Conservation (phyloP, 78 protist genomes). For the Pelomyxa schiedti region DNA sequence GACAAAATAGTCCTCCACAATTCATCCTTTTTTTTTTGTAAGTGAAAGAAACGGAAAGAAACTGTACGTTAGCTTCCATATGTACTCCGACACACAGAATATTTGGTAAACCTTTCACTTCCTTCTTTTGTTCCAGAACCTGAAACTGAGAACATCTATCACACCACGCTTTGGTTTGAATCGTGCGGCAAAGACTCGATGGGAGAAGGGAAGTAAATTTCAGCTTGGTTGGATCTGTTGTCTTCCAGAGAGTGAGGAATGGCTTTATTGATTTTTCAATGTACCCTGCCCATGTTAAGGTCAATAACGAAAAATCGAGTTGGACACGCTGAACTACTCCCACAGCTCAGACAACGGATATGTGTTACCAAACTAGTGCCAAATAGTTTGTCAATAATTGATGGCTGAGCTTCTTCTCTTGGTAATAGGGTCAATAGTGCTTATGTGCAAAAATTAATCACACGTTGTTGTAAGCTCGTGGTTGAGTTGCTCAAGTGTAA, state of each 20-base stretch:
- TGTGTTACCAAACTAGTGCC: not conserved
- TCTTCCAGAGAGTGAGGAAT: no score
- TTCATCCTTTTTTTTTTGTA: no score
- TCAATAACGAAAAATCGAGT: not conserved
- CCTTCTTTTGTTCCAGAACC: constrained; percentile 15
- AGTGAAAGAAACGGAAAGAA: no score
- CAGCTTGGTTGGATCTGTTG: no score
- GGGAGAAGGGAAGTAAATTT: not conserved
- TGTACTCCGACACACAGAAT: constrained; percentile 31
- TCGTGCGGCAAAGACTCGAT: not conserved
- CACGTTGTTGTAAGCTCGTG: constrained; percentile 18
- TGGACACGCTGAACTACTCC: not conserved
- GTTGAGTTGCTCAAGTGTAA: constrained; percentile 46
- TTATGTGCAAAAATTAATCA: not conserved
- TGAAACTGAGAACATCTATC: not conserved
- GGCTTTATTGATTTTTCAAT: no score
- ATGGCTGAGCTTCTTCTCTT: not conserved
- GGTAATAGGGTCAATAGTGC: not conserved
- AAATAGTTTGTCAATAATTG: not conserved
- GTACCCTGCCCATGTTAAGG: not conserved
- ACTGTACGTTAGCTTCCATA: constrained; percentile 27
- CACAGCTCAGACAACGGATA: not conserved
- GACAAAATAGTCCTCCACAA: no score
- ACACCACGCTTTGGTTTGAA: no score
- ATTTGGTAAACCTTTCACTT: constrained; percentile 24